A percentile compares a stretch with the other conserved stretches of the same genome.
Conservation (phyloP, 805 yeast genomes). For the Ascoidea asiatica region DNA sequence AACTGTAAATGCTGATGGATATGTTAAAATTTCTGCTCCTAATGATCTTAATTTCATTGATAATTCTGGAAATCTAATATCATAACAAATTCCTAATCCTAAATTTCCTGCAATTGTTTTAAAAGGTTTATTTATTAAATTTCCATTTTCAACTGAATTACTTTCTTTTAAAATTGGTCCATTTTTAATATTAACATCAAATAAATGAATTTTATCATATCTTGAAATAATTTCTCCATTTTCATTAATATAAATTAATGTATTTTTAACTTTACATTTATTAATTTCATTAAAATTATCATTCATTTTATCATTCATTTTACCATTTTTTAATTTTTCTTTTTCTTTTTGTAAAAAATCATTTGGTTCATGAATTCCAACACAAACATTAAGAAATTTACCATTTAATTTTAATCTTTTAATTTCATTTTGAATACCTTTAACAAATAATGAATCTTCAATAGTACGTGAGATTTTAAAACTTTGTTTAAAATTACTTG, state of each 20-base stretch:
- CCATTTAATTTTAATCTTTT: conserved; percentile 23
- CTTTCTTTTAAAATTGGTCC: conserved; percentile 78
- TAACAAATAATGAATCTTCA: conserved; percentile 27
- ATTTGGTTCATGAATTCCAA: conserved; percentile 78
- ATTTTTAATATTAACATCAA: conserved; percentile 72
- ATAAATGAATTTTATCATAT: conserved; percentile 79
- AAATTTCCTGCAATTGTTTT: conserved; percentile 47
- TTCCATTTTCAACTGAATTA: conserved; percentile 72
- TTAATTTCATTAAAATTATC: conserved; percentile 6
- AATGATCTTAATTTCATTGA: conserved; percentile 44
- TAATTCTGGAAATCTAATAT: conserved; percentile 68
- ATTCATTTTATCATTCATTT: background rate
- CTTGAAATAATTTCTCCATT: conserved; percentile 51
- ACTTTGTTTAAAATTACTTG: conserved; percentile 57
- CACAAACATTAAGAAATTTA: conserved; percentile 47
- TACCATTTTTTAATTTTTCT: conserved; percentile 1
- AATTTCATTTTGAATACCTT: conserved; percentile 33
- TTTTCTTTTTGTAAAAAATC: conserved; percentile 19
- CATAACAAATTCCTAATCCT: conserved; percentile 82
- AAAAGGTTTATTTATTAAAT: conserved; percentile 36
- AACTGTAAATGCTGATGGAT: conserved; percentile 87
- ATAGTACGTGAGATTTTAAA: conserved; percentile 38
- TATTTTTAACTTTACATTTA: conserved; percentile 46
- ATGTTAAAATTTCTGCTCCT: conserved; percentile 71
- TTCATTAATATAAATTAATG: conserved; percentile 55